Percentiles rank a stretch among this genome's conserved stretches.
Conservation (phyloP, 352 stramenopile genomes). For the Pythium diclinum region DNA sequence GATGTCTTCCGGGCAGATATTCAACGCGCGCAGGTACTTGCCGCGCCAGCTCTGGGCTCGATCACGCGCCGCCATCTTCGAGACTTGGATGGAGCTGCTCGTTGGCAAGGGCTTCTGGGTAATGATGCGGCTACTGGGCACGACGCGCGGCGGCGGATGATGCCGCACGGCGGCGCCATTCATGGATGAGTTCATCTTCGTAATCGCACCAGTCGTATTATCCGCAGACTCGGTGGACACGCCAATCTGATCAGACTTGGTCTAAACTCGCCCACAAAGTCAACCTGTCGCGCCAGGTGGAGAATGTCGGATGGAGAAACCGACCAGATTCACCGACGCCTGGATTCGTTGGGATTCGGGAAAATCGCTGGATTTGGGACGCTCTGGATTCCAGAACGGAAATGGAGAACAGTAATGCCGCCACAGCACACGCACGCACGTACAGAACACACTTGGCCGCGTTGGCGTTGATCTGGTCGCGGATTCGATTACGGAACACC, state of each 20-base stretch:
- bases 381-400: slow-evolving; percentile 1
- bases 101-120: neutral
- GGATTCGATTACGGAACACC: neutral
- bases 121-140: slow-evolving; percentile 5
- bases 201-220: neutral
- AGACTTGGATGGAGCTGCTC: slow-evolving; percentile 5
- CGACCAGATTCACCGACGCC: neutral
- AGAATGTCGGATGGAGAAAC: slow-evolving; percentile 1
- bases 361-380: neutral
- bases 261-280: too few species aligned
- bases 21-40: slow-evolving; percentile 76
- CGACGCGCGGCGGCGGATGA: slow-evolving; percentile 7
- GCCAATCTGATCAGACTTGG: slow-evolving; percentile 3
- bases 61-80: slow-evolving; percentile 11
- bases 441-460: neutral
- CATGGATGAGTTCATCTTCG: slow-evolving; percentile 1
- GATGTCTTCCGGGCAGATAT: slow-evolving; percentile 61
- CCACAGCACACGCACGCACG: neutral
- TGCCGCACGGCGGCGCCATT: neutral
- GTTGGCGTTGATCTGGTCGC: neutral
- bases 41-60: slow-evolving; percentile 61
- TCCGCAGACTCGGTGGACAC: slow-evolving; percentile 1
- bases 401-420: neutral
- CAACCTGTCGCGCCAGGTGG: neutral
- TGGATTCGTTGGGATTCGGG: too few species aligned